Percentiles rank a stretch among this genome's conserved stretches.
Conservation (phyloP, 352 stramenopile species). For the Phytophthora brassicae region DNA sequence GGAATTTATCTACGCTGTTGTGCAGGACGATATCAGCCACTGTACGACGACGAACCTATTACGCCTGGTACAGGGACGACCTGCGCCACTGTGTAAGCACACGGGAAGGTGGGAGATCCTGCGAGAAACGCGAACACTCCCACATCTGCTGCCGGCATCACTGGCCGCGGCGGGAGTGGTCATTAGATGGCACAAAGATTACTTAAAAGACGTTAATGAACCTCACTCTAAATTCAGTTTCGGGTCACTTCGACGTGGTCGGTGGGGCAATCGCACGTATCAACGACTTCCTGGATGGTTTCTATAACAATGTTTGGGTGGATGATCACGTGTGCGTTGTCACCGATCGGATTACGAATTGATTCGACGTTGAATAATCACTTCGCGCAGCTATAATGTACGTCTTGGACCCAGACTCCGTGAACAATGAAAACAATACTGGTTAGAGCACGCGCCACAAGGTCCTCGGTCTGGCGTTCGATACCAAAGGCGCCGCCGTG, state of each 20-base stretch:
- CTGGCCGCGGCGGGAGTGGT: no score
- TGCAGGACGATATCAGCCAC: no score
- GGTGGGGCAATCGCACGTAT: not conserved
- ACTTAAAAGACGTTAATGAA: no score
- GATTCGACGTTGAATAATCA: not conserved
- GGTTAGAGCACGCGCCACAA: not conserved
- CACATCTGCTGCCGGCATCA: no score
- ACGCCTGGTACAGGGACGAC: no score
- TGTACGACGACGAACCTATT: no score
- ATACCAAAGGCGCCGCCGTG: not conserved
- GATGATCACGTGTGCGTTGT: not conserved
- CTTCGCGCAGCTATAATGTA: not conserved
- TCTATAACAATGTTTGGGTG: slow-evolving; percentile 3
- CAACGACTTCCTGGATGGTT: not conserved
- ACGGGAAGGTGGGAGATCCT: no score
- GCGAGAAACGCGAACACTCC: no score
- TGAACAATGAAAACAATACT: slow-evolving; percentile 1
- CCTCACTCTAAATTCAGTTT: no score
- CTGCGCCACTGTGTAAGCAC: no score
- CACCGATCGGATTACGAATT: not conserved
- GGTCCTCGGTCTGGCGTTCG: not conserved
- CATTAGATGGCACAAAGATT: no score
- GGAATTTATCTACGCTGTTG: no score
- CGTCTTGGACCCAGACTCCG: not conserved
- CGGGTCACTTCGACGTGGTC: not conserved